These are phyloP conservation scores for Prorocentrum cordatum DNA, from an alignment of 169 alveolate species.

Conservation along the genomic window DNA sequence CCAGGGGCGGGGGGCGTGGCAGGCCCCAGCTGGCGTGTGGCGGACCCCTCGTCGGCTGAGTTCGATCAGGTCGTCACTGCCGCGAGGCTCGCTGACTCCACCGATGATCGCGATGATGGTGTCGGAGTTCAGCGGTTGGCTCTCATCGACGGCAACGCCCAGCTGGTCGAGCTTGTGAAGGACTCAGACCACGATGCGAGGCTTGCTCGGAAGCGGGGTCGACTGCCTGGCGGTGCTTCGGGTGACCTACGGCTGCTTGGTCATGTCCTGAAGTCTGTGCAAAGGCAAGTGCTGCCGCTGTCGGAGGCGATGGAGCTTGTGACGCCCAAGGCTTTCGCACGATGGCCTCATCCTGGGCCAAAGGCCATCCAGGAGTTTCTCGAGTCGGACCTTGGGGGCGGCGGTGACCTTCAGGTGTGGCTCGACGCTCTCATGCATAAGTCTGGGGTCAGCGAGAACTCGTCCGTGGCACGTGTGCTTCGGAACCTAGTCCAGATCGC, in stretches of 20 bases:
- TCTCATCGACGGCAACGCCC: too few relatives aligned
- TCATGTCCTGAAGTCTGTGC: too few relatives aligned
- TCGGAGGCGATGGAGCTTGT: too few relatives aligned
- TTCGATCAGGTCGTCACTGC: too few relatives aligned
- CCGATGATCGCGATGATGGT: too few relatives aligned
- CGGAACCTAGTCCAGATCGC: neutral
- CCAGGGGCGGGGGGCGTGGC: too few relatives aligned
- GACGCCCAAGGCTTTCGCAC: neutral
- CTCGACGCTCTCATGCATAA: neutral
- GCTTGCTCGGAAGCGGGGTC: neutral
- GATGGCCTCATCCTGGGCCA: slow-evolving; percentile 12
- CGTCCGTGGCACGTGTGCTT: neutral
- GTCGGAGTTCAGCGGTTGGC: too few relatives aligned
- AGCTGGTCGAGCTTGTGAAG: too few relatives aligned
- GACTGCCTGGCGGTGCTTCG: slow-evolving; percentile 17
- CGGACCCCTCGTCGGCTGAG: too few relatives aligned
- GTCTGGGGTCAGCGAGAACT: neutral
- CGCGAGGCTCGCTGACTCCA: too few relatives aligned
- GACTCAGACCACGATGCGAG: neutral
- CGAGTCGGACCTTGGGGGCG: neutral
- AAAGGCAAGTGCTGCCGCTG: too few relatives aligned
- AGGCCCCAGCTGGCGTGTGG: too few relatives aligned
- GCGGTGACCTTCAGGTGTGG: neutral
- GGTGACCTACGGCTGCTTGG: neutral
- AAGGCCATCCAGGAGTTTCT: neutral